These are phyloP conservation scores for Mucor velutinosus DNA, from an alignment of 371 early-diverging fungal species.

Conservation along the genomic window DNA sequence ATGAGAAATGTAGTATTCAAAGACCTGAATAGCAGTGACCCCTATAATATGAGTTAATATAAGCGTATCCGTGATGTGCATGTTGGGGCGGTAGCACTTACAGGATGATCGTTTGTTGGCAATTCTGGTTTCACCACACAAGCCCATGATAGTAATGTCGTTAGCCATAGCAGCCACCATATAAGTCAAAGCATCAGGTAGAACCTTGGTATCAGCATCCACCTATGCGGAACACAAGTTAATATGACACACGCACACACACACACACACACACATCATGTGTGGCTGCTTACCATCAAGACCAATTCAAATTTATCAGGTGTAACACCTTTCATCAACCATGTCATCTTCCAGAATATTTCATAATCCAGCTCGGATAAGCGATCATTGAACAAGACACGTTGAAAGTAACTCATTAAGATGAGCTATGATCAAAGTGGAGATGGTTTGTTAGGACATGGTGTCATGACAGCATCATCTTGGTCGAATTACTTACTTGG, in stretches of 20 bases:
- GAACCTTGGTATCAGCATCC: constrained; percentile 94
- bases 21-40: constrained; percentile 72
- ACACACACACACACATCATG: not conserved
- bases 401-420: constrained; percentile 95
- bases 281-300: constrained; percentile 74
- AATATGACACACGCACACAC: not conserved
- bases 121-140: constrained; percentile 88
- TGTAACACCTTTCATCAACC: constrained; percentile 78
- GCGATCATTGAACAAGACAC: constrained; percentile 90
- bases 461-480: not conserved
- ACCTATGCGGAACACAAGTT: constrained; percentile 44
- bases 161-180: constrained; percentile 85
- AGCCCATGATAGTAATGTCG: constrained; percentile 82
- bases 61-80: not conserved
- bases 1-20: constrained; percentile 97
- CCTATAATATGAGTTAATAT: constrained; percentile 18
- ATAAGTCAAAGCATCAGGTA: constrained; percentile 73
- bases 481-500: constrained; percentile 65
- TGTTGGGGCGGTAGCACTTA: constrained; percentile 58
- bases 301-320: constrained; percentile 90
- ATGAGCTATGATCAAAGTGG: constrained; percentile 47
- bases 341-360: constrained; percentile 88
- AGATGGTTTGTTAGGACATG: not conserved
- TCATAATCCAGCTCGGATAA: constrained; percentile 96
- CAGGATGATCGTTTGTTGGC: constrained; percentile 80